Evolutionary conservation across 1,139 yeast species (phyloP).

Genomic region (Yamadazyma dendronema): DNA sequence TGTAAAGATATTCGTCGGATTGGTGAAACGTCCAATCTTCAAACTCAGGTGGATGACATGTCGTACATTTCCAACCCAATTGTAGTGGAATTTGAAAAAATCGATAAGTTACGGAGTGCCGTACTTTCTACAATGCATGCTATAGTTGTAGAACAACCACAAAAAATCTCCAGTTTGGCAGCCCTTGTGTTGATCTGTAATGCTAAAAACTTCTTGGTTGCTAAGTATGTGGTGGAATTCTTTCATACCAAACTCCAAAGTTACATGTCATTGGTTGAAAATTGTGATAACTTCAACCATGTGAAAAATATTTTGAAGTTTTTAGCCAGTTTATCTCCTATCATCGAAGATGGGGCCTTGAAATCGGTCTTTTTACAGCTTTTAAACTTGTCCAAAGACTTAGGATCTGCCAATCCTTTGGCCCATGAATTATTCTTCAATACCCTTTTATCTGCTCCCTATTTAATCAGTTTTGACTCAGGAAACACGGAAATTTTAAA

Average conservation of each 20-base stretch:
- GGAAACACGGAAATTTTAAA: conserved; percentile 35
- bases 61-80: conserved; percentile 66
- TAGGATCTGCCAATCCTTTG: conserved; percentile 53
- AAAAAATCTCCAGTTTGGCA: conserved; percentile 71
- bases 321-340: conserved; percentile 62
- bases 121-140: conserved; percentile 66
- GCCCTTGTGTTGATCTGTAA: conserved; percentile 71
- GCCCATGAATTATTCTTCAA: conserved; percentile 54
- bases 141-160: conserved; percentile 83
- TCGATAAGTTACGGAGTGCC: conserved; percentile 59
- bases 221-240: conserved; percentile 67
- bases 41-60: conserved; percentile 59
- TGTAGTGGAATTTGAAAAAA: conserved; percentile 66
- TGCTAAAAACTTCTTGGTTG: conserved; percentile 63
- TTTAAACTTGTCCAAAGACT: conserved; percentile 53
- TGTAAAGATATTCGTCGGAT: conserved; percentile 60
- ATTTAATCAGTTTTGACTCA: conserved; percentile 50
- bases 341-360: conserved; percentile 54
- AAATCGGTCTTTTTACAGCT: conserved; percentile 53
- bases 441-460: conserved; percentile 68
- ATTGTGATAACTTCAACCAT: conserved; percentile 67
- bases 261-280: conserved; percentile 1
- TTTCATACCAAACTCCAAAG: conserved; percentile 64
- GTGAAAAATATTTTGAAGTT: conserved; percentile 72
- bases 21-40: conserved; percentile 60